Evolutionary conservation across 257 asterid species (phyloP).

Genomic region (Solanum gandarillasii): DNA sequence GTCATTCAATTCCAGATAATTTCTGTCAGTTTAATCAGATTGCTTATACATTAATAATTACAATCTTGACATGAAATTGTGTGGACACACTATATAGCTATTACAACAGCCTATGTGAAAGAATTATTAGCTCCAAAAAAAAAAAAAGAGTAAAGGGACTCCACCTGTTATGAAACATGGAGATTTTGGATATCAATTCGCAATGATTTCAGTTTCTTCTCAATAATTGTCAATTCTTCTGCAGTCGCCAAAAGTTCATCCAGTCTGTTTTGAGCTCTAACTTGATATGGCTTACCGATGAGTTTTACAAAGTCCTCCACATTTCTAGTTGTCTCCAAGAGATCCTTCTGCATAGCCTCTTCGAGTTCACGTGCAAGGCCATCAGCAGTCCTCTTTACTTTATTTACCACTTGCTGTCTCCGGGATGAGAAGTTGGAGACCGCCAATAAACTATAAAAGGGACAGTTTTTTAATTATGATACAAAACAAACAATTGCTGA

Average conservation of each 20-base stretch:
- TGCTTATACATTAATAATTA: neutral
- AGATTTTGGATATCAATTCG: constrained; percentile 72
- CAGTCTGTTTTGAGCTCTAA: constrained; percentile 40
- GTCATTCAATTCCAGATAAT: neutral
- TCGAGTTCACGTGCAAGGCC: constrained; percentile 77
- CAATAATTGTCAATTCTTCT: constrained; percentile 39
- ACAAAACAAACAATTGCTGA: neutral
- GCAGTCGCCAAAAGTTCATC: constrained; percentile 37
- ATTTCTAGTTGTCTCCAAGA: constrained; percentile 36
- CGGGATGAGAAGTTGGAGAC: constrained; percentile 73
- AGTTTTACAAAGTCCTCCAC: constrained; percentile 40
- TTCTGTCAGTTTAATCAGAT: neutral
- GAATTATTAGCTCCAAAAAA: neutral
- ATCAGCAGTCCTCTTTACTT: constrained; percentile 68
- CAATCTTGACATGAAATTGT: neutral
- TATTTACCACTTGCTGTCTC: constrained; percentile 52
- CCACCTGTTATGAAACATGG: constrained; percentile 23
- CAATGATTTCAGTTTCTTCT: constrained; percentile 41
- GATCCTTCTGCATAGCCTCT: constrained; percentile 81
- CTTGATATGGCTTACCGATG: constrained; percentile 59
- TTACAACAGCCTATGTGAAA: neutral
- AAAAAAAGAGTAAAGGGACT: neutral
- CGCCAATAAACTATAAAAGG: constrained; percentile 50
- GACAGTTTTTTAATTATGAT: constrained; percentile 5
- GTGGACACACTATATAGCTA: neutral